Evolutionary conservation across 2,329 filamentous ascomycete species (phyloP).

Genomic region (Tolypocladium album): DNA sequence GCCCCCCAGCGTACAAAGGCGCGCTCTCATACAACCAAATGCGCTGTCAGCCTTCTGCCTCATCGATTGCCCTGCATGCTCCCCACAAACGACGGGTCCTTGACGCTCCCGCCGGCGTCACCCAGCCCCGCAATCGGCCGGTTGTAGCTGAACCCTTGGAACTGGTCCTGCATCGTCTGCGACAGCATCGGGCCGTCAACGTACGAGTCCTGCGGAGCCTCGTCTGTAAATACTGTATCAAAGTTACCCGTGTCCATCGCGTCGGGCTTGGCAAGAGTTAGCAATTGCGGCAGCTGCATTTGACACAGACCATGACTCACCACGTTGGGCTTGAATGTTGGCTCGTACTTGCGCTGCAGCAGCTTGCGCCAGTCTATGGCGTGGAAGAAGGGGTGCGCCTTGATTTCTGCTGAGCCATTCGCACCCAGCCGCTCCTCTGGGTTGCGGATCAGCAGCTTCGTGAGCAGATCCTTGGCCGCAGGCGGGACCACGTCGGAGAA

Average conservation of each 20-base stretch:
- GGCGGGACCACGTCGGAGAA: slow-evolving; percentile 93
- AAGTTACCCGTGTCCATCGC: slow-evolving; percentile 91
- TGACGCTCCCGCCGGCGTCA: slow-evolving; percentile 88
- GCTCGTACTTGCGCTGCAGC: slow-evolving; percentile 94
- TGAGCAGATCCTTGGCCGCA: slow-evolving; percentile 84
- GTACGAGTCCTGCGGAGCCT: slow-evolving; percentile 82
- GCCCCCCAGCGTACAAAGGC: background rate
- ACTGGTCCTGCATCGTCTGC: slow-evolving; percentile 94
- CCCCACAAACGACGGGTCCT: slow-evolving; percentile 64
- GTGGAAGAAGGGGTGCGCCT: slow-evolving; percentile 97
- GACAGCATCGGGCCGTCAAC: slow-evolving; percentile 86
- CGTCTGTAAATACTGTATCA: slow-evolving; percentile 80
- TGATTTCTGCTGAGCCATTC: slow-evolving; percentile 93
- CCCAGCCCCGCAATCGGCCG: slow-evolving; percentile 86
- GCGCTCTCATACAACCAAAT: background rate
- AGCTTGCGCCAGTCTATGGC: slow-evolving; percentile 98
- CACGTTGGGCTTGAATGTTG: slow-evolving; percentile 93
- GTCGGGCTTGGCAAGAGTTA: slow-evolving; percentile 44
- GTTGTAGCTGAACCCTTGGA: slow-evolving; percentile 95
- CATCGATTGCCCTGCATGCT: slow-evolving; percentile 42
- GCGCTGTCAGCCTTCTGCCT: slow-evolving; percentile 2
- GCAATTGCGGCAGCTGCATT: background rate
- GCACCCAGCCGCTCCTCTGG: slow-evolving; percentile 83
- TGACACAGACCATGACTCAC: slow-evolving; percentile 46
- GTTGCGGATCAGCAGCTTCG: slow-evolving; percentile 83